Evolutionary conservation across 805 yeast genomes (phyloP).

Genomic region (Teunomyces stri): DNA sequence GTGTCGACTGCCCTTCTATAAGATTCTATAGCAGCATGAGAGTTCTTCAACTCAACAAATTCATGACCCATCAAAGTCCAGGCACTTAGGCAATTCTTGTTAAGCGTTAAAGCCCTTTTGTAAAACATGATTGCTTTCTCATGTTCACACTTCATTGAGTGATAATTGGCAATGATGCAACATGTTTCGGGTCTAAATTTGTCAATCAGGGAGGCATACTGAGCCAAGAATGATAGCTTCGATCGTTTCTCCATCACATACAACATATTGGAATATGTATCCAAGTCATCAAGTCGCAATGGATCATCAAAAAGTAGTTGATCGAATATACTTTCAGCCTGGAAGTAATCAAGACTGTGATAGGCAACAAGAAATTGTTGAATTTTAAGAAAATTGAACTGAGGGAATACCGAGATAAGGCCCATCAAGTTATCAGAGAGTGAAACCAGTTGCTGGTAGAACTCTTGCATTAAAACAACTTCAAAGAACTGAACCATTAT

Average conservation of each 20-base stretch:
- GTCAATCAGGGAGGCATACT: slow-evolving; percentile 77
- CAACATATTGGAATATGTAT: slow-evolving; percentile 88
- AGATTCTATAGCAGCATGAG: slow-evolving; percentile 96
- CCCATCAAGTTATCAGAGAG: slow-evolving; percentile 49
- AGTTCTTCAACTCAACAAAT: slow-evolving; percentile 90
- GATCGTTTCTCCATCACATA: slow-evolving; percentile 90
- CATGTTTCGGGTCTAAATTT: slow-evolving; percentile 92
- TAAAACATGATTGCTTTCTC: slow-evolving; percentile 93
- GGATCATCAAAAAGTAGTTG: slow-evolving; percentile 74
- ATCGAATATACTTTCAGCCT: slow-evolving; percentile 79
- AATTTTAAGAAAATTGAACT: slow-evolving; percentile 67
- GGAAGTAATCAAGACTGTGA: slow-evolving; percentile 79
- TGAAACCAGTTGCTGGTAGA: slow-evolving; percentile 63
- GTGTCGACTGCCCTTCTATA: slow-evolving; percentile 92
- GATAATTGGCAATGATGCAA: slow-evolving; percentile 90
- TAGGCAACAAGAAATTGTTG: slow-evolving; percentile 82
- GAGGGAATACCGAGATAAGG: slow-evolving; percentile 60
- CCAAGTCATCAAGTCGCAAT: slow-evolving; percentile 83
- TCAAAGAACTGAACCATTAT: slow-evolving; percentile 55
- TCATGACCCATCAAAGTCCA: slow-evolving; percentile 99
- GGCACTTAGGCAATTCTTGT: slow-evolving; percentile 78
- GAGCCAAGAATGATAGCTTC: slow-evolving; percentile 83
- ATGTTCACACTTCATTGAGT: slow-evolving; percentile 88
- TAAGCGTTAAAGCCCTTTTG: slow-evolving; percentile 80
- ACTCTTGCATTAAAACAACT: slow-evolving; percentile 70